Evolutionary conservation across 257 asterid genomes (phyloP).

Genomic region (Avicennia marina): DNA sequence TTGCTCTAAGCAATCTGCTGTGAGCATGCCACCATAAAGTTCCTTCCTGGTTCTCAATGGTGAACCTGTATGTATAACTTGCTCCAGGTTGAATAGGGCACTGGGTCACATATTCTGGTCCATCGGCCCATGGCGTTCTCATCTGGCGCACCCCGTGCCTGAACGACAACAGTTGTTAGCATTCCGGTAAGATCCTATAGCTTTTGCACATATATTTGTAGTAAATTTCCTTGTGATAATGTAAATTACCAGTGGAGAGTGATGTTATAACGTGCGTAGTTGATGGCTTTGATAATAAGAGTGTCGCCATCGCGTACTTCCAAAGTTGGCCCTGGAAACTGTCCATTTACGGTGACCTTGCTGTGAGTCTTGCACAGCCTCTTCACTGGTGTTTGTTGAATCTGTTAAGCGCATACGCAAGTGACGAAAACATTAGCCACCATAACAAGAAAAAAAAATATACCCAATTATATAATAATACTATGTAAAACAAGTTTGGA

Average conservation of each 20-base stretch:
- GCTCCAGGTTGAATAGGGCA: constrained; percentile 66
- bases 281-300: constrained; percentile 47
- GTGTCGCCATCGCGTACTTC: constrained; percentile 53
- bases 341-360: constrained; percentile 64
- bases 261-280: constrained; percentile 56
- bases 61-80: constrained; percentile 49
- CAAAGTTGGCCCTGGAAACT: constrained; percentile 68
- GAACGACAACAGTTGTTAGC: not conserved
- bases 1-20: constrained; percentile 61
- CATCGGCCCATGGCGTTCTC: constrained; percentile 73
- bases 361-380: constrained; percentile 57
- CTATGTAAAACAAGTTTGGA: too few species aligned
- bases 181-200: not conserved
- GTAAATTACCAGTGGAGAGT: constrained; percentile 80
- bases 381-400: constrained; percentile 42
- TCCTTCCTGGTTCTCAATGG: constrained; percentile 62
- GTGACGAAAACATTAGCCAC: not conserved
- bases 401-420: too few species aligned
- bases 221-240: too few species aligned
- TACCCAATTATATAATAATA: too few species aligned
- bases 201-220: too few species aligned
- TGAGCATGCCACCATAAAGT: constrained; percentile 80
- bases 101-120: constrained; percentile 64
- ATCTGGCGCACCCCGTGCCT: constrained; percentile 70
- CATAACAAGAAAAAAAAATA: not conserved